Conservation (phyloP, 768 basidiomycete species). For the Phanerochaete carnosa region DNA sequence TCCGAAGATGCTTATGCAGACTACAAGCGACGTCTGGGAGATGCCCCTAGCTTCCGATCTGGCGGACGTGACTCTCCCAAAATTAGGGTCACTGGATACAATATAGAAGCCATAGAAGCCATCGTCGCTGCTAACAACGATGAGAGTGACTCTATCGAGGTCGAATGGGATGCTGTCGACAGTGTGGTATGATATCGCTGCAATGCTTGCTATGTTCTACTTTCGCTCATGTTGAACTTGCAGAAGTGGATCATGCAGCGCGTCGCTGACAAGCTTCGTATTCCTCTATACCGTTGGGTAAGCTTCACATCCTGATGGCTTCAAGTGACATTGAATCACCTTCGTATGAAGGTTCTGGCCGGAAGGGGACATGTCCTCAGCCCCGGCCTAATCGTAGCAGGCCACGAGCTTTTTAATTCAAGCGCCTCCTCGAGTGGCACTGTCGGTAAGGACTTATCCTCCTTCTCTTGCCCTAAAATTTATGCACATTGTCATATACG, state of each 20-base stretch:
- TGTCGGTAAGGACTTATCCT: background rate
- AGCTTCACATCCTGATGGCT: background rate
- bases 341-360: background rate
- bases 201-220: background rate
- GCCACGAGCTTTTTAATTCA: background rate
- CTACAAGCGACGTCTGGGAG: background rate
- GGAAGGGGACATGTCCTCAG: background rate
- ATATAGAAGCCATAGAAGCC: background rate
- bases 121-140: background rate
- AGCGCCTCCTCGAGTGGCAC: background rate
- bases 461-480: background rate
- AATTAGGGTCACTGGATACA: constrained; percentile 2
- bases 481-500: background rate
- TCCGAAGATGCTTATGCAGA: background rate
- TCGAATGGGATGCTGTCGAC: background rate
- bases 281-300: constrained; percentile 4
- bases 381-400: background rate
- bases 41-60: background rate
- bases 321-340: background rate
- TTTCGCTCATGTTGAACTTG: background rate
- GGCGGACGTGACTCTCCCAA: background rate
- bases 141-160: background rate
- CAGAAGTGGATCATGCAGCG: constrained; percentile 6
- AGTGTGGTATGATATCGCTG: background rate
- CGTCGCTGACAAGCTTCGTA: background rate